Percentiles rank a stretch among this genome's conserved stretches.
These are phyloP conservation scores for Tulasnella sp. DNA, from an alignment of 768 basidiomycete species.

Conservation along the genomic window DNA sequence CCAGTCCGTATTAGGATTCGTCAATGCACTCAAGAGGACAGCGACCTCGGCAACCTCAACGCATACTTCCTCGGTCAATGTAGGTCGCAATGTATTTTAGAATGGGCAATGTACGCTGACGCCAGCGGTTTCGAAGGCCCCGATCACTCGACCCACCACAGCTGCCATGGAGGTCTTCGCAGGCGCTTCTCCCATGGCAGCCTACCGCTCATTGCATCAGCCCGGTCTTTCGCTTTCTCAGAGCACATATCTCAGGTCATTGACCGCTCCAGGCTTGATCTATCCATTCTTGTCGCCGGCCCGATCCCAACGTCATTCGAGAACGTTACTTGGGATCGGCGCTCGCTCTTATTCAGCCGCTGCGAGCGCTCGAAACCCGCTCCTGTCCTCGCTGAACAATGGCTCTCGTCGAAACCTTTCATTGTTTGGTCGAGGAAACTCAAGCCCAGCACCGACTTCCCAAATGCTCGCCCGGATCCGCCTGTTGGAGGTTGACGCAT, in stretches of 20 bases:
- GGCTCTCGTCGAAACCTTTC: constrained; percentile 1
- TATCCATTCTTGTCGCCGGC: not conserved
- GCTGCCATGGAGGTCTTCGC: not conserved
- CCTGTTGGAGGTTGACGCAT: constrained; percentile 53
- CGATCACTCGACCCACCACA: not conserved
- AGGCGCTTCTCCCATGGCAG: not conserved
- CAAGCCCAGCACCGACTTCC: constrained; percentile 8
- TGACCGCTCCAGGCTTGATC: not conserved
- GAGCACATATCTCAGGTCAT: not conserved
- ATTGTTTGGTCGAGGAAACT: constrained; percentile 2
- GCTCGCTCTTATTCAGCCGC: not conserved
- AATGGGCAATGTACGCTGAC: not conserved
- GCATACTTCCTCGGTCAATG: not conserved
- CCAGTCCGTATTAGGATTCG: not conserved
- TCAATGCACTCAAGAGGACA: not conserved
- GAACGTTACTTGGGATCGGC: not conserved
- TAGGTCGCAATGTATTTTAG: not conserved
- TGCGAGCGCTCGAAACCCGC: not conserved
- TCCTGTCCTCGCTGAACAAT: not conserved
- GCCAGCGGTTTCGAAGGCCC: not conserved
- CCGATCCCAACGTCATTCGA: not conserved
- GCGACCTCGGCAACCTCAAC: not conserved
- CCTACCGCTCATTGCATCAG: not conserved
- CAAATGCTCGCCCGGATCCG: constrained; percentile 9
- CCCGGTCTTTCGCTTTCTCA: not conserved